Evolutionary conservation across 1,284 basidiomycete genomes (phyloP).

Genomic region (Pseudozyma tsukubaensis): DNA sequence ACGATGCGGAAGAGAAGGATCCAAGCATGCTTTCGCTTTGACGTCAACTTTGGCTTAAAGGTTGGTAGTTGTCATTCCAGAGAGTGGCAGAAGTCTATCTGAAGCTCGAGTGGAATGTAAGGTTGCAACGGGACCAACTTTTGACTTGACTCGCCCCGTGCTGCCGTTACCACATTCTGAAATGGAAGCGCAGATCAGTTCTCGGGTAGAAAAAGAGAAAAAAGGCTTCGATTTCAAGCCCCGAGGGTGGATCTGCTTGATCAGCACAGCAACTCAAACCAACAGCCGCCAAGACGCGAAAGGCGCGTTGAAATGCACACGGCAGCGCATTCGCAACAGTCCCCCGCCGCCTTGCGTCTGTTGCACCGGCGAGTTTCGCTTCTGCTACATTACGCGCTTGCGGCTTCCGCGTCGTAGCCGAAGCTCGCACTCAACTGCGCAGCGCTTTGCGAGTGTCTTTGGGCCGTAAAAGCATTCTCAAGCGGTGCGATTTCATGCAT

Average conservation of each 20-base stretch:
- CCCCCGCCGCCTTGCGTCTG: not conserved
- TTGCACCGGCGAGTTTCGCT: slow-evolving; percentile 10
- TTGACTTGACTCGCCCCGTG: slow-evolving; percentile 5
- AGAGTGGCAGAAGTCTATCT: too few species aligned
- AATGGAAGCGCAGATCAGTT: slow-evolving; percentile 12
- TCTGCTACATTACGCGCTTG: not conserved
- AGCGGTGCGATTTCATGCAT: too few species aligned
- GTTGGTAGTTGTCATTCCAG: too few species aligned
- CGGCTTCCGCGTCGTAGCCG: too few species aligned
- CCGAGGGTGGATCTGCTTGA: not conserved
- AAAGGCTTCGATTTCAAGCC: not conserved
- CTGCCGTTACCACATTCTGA: not conserved
- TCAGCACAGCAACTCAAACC: not conserved
- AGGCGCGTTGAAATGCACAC: not conserved
- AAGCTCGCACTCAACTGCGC: too few species aligned
- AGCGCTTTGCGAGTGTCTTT: too few species aligned
- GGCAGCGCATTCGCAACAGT: not conserved
- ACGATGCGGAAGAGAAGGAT: too few species aligned
- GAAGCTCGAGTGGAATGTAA: too few species aligned
- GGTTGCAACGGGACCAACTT: not conserved
- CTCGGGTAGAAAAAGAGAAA: slow-evolving; percentile 10
- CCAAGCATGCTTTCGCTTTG: too few species aligned
- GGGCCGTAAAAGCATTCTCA: too few species aligned
- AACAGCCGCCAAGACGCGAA: not conserved
- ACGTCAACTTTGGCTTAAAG: too few species aligned